These are phyloP conservation scores for Evernia prunastri DNA, from an alignment of 495 filamentous ascomycete species.

Conservation along the genomic window DNA sequence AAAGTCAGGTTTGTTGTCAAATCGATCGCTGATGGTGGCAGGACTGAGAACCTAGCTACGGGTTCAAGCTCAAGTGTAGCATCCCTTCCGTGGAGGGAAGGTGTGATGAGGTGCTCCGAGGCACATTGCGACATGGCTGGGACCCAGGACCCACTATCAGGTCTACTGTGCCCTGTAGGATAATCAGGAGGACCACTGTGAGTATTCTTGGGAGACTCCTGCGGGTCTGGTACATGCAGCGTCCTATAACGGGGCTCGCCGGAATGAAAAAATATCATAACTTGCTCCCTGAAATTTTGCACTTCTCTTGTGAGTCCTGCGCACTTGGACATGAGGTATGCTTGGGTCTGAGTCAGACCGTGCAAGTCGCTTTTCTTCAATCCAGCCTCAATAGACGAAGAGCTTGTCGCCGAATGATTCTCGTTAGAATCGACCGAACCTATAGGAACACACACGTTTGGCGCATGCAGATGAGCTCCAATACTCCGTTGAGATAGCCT, in stretches of 20 bases:
- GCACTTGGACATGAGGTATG: constrained; percentile 6
- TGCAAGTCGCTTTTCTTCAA: background rate
- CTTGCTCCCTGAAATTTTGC: constrained; percentile 8
- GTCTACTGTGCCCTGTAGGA: background rate
- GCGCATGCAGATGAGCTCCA: background rate
- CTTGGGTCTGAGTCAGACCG: constrained; percentile 8
- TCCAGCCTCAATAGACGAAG: background rate
- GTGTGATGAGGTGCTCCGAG: background rate
- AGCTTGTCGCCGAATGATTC: background rate
- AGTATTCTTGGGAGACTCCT: background rate
- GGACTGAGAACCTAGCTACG: background rate
- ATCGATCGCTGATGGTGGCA: constrained; percentile 7
- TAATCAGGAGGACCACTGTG: no score
- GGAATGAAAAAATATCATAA: background rate
- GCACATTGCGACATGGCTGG: background rate
- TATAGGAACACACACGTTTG: background rate
- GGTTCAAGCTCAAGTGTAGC: background rate
- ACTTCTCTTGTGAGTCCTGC: constrained; percentile 8
- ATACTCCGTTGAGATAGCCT: background rate
- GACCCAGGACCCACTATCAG: background rate
- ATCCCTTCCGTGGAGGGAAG: background rate
- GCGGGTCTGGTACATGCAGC: background rate
- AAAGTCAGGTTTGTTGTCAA: background rate
- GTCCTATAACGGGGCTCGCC: no score
- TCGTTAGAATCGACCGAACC: background rate